Evolutionary conservation across 129 eudicot species (phyloP).

Genomic region (Arctium lappa): DNA sequence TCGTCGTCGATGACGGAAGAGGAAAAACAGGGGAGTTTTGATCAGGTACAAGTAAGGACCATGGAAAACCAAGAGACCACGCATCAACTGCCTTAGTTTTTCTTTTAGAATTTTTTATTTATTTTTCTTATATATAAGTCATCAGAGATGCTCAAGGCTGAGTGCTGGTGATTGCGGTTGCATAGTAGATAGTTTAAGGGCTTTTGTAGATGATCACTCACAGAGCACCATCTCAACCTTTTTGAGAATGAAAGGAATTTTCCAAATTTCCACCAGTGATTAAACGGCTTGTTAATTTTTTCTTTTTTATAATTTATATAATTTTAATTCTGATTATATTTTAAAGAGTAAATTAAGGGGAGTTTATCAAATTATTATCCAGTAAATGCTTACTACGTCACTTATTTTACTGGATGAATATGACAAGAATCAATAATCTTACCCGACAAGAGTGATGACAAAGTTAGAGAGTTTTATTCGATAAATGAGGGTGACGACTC

Average conservation of each 20-base stretch:
- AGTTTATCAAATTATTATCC: too few relatives aligned
- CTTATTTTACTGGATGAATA: too few relatives aligned
- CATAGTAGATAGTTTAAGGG: constrained; percentile 15
- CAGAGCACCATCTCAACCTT: constrained; percentile 11
- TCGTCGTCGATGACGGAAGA: constrained; percentile 23
- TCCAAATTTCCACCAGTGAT: background rate
- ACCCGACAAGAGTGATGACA: too few relatives aligned
- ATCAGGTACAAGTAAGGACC: constrained; percentile 27
- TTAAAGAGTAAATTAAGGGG: background rate
- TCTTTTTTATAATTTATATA: too few relatives aligned
- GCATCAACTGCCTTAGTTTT: background rate
- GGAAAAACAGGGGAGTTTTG: constrained; percentile 19
- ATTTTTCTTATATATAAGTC: background rate
- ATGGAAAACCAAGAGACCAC: constrained; percentile 12
- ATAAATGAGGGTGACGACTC: too few relatives aligned
- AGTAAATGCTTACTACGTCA: too few relatives aligned
- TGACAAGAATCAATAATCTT: too few relatives aligned
- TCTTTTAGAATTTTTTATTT: background rate
- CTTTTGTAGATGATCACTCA: constrained; percentile 21
- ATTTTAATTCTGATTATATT: background rate
- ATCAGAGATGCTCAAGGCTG: constrained; percentile 6
- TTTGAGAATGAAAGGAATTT: constrained; percentile 24
- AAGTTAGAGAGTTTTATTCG: too few relatives aligned
- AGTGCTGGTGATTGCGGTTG: constrained; percentile 20
- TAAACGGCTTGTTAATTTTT: background rate